phyloP scores from a whole-genome alignment of 176 grass and related monocot species.

The Rhynchospora tenuis region DNA sequence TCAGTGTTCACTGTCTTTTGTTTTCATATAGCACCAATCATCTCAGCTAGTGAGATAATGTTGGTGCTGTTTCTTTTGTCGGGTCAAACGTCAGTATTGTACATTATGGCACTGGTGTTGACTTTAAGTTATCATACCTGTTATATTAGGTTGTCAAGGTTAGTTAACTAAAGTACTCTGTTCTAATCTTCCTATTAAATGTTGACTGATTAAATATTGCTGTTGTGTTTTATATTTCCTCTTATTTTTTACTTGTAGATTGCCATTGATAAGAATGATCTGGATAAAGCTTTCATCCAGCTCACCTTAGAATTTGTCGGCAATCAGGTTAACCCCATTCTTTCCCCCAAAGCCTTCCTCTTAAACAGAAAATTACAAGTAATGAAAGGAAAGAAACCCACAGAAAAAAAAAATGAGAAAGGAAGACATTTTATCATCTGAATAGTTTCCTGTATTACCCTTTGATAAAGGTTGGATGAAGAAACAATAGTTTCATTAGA shows the following conservation, averaged over 20 bases:
- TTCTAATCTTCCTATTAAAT: conserved; percentile 3
- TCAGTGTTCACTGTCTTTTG: neutral
- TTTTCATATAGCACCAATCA: neutral
- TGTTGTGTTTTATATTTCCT: conserved; percentile 7
- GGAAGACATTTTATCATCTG: neutral
- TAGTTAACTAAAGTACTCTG: neutral
- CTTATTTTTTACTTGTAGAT: conserved; percentile 51
- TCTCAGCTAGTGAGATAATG: neutral
- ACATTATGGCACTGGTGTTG: neutral
- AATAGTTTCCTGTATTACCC: neutral
- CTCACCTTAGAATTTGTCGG: conserved; percentile 74
- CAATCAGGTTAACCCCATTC: conserved; percentile 51
- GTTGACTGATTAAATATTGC: conserved; percentile 20
- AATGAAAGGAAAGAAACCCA: neutral
- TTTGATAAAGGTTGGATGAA: neutral
- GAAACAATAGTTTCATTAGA: neutral
- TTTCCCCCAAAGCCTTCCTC: neutral
- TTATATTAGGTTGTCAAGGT: neutral
- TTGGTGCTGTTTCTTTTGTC: neutral
- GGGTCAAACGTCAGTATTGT: neutral
- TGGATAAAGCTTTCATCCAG: conserved; percentile 89
- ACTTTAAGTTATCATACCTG: neutral
- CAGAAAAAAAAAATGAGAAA: neutral
- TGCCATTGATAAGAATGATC: conserved; percentile 74
- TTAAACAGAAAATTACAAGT: neutral